A percentile compares a stretch with the other conserved stretches of the same genome.
Evolutionary conservation across 352 stramenopile genomes (phyloP).

Genomic region (Peronosclerospora sorghi): DNA sequence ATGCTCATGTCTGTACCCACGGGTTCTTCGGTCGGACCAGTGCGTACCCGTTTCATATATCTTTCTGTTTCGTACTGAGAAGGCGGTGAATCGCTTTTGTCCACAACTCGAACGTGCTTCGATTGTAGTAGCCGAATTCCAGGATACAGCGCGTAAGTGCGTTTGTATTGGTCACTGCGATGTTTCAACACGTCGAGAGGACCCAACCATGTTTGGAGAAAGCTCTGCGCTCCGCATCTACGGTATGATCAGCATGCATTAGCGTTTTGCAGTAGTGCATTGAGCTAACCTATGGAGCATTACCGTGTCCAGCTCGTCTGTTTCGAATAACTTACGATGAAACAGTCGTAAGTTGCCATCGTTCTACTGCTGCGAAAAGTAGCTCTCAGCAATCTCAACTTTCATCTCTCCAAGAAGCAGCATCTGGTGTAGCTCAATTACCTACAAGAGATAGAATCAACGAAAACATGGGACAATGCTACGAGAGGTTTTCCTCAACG

Average conservation of each 20-base stretch:
- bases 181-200: slow-evolving; percentile 30
- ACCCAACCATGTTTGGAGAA: slow-evolving; percentile 39
- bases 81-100: slow-evolving; percentile 70
- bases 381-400: slow-evolving; percentile 41
- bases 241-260: too few relatives aligned
- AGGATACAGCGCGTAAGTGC: slow-evolving; percentile 51
- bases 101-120: slow-evolving; percentile 80
- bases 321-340: slow-evolving; percentile 59
- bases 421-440: slow-evolving; percentile 57
- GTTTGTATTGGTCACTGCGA: slow-evolving; percentile 42
- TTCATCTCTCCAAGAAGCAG: slow-evolving; percentile 76
- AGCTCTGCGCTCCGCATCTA: slow-evolving; percentile 33
- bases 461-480: too few relatives aligned
- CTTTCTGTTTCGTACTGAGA: slow-evolving; percentile 40
- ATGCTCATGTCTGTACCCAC: slow-evolving; percentile 7
- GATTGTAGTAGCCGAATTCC: slow-evolving; percentile 71
- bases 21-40: slow-evolving; percentile 9
- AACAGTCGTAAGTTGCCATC: slow-evolving; percentile 41
- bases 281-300: background rate
- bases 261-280: too few relatives aligned
- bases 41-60: slow-evolving; percentile 7
- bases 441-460: slow-evolving; percentile 25
- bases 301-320: slow-evolving; percentile 67
- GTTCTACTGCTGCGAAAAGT: slow-evolving; percentile 17
- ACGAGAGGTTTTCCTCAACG: too few relatives aligned